Evolutionary conservation across 2,329 filamentous ascomycete genomes (phyloP), one percentile per base, ranked within the genome.

Genomic region (Penicillium fuscoglaucum): DNA sequence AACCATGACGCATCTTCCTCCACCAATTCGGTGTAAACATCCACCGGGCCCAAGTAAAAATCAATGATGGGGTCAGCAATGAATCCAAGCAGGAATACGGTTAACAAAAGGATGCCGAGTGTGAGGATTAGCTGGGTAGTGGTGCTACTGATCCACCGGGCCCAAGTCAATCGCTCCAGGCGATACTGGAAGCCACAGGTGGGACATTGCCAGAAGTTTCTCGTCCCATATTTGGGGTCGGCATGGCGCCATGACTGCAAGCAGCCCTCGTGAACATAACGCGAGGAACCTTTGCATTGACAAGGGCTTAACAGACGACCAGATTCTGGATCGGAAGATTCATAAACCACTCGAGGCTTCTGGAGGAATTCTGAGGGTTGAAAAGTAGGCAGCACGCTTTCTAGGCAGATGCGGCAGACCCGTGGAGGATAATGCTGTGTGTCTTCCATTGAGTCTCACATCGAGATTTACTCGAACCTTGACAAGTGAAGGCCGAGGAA

Each of bases 241-340:
- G 90, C 84, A 62, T 88, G 83, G 66, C 95, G 86, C 91, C 93
- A 98, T 12, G 85, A 82, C 68, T 90, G 86, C 49, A 99, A 81
- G 71, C 95, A 99, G 31, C 87, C 89, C 75, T 97, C 91, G 74
- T 99, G 95, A 26, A 98, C 92, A 76, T 96, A 97, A 78, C 90
- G 90, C 67, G 93, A 90, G 40, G 90, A 91, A 52, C 95, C 95
- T 78, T 91, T 96, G 83, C 95, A 99, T 77, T 88, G 87, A 81
- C 95, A 99, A 37, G 95, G 95, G 54, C 90, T 89, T 67, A 98
- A 84, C 29, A 99, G 80, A 51, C 91, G 87, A 40, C 91, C 91
- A 31, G 89, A 83, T 63, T 88, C 83, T 7, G 86, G 82, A 64
- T 91, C 90, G 61, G 90, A 85, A 26, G 90, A 93, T 52, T 87